Conservation (phyloP, 75 land plant genomes). For the Isoetes taiwanensis region DNA sequence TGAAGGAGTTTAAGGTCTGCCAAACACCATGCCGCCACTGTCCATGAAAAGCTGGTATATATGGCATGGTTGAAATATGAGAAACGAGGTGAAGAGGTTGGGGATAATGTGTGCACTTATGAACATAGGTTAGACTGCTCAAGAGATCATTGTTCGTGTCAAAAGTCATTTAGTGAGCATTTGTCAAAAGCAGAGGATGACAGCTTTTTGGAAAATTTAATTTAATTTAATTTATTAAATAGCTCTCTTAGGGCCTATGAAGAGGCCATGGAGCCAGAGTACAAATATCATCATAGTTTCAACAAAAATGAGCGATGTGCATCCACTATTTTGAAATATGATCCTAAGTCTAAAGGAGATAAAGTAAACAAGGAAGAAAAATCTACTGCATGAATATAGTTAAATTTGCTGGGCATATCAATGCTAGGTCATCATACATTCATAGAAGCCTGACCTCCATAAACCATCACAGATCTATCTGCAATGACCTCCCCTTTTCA, state of each 20-base stretch:
- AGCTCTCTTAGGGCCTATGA: slow-evolving; percentile 86
- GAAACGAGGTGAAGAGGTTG: slow-evolving; percentile 66
- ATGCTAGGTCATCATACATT: no score
- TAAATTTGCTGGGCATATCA: no score
- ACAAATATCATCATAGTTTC: slow-evolving; percentile 67
- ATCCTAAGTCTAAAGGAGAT: slow-evolving; percentile 56
- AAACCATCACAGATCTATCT: no score
- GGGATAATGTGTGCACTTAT: slow-evolving; percentile 45
- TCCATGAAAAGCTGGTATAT: slow-evolving; percentile 72
- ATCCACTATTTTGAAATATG: slow-evolving; percentile 48
- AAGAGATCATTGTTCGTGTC: no score
- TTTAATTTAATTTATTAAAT: slow-evolving; percentile 70
- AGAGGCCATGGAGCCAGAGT: slow-evolving; percentile 47
- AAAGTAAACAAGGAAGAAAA: no score
- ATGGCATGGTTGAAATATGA: slow-evolving; percentile 91
- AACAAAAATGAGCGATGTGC: slow-evolving; percentile 72
- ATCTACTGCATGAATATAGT: no score
- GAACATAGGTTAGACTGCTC: no score
- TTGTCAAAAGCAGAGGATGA: no score
- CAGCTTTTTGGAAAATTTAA: slow-evolving; percentile 14
- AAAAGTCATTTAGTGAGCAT: no score
- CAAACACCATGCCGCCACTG: slow-evolving; percentile 42
- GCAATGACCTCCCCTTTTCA: no score
- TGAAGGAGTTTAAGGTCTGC: slow-evolving; percentile 80
- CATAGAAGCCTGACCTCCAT: no score